Conservation (phyloP, 345 rosid species). For the Euphorbia lathyris region DNA sequence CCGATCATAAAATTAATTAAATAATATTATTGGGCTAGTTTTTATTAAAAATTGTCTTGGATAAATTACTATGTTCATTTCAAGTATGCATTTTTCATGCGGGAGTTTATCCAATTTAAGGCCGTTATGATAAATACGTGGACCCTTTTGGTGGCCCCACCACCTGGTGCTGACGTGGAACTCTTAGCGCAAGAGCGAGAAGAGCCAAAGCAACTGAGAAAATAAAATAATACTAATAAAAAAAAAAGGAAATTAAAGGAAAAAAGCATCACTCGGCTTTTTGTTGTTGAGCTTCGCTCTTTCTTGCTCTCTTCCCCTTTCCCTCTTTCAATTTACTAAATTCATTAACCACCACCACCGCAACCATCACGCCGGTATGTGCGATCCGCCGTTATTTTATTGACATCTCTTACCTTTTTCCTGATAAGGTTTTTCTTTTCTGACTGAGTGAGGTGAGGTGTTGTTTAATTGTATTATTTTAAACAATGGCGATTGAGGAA, state of each 20-base stretch:
- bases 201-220: neutral
- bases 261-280: slow-evolving; percentile 6
- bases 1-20: no score
- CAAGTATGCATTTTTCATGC: neutral
- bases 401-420: neutral
- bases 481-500: slow-evolving; percentile 77
- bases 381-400: slow-evolving; percentile 5
- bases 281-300: slow-evolving; percentile 3
- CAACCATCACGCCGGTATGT: neutral
- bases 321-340: neutral
- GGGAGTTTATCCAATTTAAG: neutral
- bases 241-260: no score
- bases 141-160: neutral
- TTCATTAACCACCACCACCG: neutral
- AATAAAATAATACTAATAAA: no score
- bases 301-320: neutral
- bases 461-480: neutral
- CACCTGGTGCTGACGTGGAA: neutral
- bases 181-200: neutral
- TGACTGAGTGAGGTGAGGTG: neutral
- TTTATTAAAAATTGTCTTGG: neutral
- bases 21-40: no score
- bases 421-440: neutral
- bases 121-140: neutral
- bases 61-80: neutral